Evolutionary conservation across 75 land plant genomes (phyloP).

Genomic region (Pinus tabuliformis): DNA sequence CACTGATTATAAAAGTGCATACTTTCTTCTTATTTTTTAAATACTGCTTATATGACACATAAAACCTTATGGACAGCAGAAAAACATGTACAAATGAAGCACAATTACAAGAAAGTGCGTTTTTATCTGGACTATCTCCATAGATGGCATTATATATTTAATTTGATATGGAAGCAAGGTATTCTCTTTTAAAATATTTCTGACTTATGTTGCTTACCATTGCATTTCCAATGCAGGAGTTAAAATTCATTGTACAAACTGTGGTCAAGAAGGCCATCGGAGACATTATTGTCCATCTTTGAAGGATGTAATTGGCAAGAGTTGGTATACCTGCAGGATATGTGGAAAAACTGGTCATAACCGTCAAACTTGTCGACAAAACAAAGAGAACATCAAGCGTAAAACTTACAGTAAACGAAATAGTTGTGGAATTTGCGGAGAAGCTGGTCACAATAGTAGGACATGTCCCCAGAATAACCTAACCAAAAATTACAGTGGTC

Average conservation of each 20-base stretch:
- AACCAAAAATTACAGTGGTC: background rate
- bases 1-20: background rate
- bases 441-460: slow-evolving; percentile 42
- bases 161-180: background rate
- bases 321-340: slow-evolving; percentile 37
- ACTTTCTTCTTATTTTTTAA: background rate
- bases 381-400: background rate
- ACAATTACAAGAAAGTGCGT: background rate
- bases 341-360: slow-evolving; percentile 69
- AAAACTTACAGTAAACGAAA: background rate
- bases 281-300: slow-evolving; percentile 57
- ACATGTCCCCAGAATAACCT: slow-evolving; percentile 30
- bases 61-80: background rate
- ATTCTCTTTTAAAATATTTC: background rate
- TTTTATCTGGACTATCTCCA: background rate
- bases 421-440: slow-evolving; percentile 34
- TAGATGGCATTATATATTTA: background rate
- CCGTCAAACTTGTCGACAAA: slow-evolving; percentile 34
- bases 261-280: slow-evolving; percentile 73
- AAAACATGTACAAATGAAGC: background rate
- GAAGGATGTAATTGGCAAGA: slow-evolving; percentile 6
- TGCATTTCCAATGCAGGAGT: slow-evolving; percentile 35
- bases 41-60: slow-evolving; percentile 3
- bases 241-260: slow-evolving; percentile 55
- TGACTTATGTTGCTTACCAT: background rate